Evolutionary conservation across 2,329 filamentous ascomycete species (phyloP), one percentile per base, ranked within the genome.

Genomic region (Phyllosticta ampelicida): DNA sequence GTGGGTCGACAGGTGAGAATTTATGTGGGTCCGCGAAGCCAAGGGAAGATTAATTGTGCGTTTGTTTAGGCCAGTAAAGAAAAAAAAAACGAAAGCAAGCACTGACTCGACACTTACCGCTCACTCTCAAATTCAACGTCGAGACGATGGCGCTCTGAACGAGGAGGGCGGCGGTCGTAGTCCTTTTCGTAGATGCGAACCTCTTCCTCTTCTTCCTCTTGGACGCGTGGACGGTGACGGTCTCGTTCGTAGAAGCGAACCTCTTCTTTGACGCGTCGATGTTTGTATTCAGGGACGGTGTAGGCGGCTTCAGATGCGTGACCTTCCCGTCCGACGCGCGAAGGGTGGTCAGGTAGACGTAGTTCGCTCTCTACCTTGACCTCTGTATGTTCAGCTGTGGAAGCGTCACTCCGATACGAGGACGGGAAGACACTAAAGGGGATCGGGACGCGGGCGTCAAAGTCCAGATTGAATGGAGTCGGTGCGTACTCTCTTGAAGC

Each of bases 361-460:
- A 90, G 84, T 79, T 92, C 86, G 80, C 89, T 84, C 85, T 96
- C 89, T 85, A 92, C 86, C 85, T 90, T 85, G 73, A 85, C 85
- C 69, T 83, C 78, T 77, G 84, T 85, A 75, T 80, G 78, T 74
- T 82, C 77, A 72, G 74, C 78, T 63, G 69, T 77, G 71, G 78
- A 51, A 78, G 80, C 80, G 79, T 84, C 82, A 82, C 81, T 86
- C 78, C 87, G 85, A 84, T 96, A 97, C 79, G 90, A 89, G 78
- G 90, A 96, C 82, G 92, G 92, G 86, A 97, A 96, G 87, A 96
- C 88, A 89, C 90, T 96, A 86, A 96, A 95, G 80, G 92, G 92
- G 80, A 97, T 94, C 83, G 92, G 90, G 79, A 96, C 89, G 79
- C 90, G 89, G 80, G 91, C 90, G 88, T 96, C 91, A 94, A 95